phyloP scores from a whole-genome alignment of 805 yeast genomes.

The Saturnispora sekii region DNA sequence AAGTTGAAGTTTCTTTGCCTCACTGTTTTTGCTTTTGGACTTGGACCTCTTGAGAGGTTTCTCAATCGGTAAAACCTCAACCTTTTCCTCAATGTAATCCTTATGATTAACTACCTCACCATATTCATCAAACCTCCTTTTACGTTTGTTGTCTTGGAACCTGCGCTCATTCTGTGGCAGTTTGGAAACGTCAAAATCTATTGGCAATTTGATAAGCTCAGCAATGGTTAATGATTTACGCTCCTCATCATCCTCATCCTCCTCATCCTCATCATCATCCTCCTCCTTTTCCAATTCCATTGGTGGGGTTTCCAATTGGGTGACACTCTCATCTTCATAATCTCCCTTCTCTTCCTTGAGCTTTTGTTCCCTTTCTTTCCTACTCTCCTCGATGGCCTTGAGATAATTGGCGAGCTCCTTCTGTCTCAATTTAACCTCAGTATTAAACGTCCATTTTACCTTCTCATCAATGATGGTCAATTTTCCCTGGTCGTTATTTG shows the following conservation, averaged over 20 bases:
- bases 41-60: not conserved
- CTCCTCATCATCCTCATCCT: slow-evolving; percentile 8
- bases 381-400: slow-evolving; percentile 34
- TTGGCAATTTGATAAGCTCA: slow-evolving; percentile 36
- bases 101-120: slow-evolving; percentile 67
- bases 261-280: slow-evolving; percentile 24
- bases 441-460: slow-evolving; percentile 26
- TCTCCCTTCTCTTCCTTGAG: slow-evolving; percentile 24
- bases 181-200: slow-evolving; percentile 47
- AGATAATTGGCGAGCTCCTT: slow-evolving; percentile 42
- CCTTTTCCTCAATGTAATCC: slow-evolving; percentile 35
- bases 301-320: no score
- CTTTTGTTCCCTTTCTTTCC: slow-evolving; percentile 31
- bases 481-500: slow-evolving; percentile 43
- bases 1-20: not conserved
- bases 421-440: slow-evolving; percentile 43
- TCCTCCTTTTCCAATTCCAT: slow-evolving; percentile 5
- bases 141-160: slow-evolving; percentile 65
- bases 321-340: slow-evolving; percentile 17
- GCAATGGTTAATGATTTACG: slow-evolving; percentile 18
- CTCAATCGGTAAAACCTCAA: slow-evolving; percentile 9
- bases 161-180: slow-evolving; percentile 44
- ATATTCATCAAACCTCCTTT: slow-evolving; percentile 70
- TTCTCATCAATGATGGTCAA: slow-evolving; percentile 44
- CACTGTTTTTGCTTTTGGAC: not conserved